Conservation (phyloP, 2,329 filamentous ascomycete genomes). For the Fusarium tuaranense region DNA sequence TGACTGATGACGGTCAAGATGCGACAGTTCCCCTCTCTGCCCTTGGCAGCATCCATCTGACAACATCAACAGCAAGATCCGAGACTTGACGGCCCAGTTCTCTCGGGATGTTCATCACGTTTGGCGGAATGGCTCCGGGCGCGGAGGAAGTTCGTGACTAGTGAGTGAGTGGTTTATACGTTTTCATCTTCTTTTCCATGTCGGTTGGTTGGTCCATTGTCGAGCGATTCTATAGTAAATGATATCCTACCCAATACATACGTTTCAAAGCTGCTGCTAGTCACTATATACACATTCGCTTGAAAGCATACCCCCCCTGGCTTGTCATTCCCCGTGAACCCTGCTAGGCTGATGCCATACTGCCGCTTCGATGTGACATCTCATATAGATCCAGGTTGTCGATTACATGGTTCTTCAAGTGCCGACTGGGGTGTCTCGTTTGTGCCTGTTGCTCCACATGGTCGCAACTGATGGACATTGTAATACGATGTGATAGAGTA, state of each 20-base stretch:
- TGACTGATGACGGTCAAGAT: background rate
- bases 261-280: background rate
- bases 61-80: constrained; percentile 25
- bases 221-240: constrained; percentile 19
- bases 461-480: background rate
- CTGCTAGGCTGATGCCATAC: background rate
- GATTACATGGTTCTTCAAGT: background rate
- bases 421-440: background rate
- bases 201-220: background rate
- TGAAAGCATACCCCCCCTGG: background rate
- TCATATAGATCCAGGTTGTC: background rate
- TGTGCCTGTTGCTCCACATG: background rate
- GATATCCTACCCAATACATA: constrained; percentile 17
- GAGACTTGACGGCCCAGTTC: constrained; percentile 36
- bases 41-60: background rate
- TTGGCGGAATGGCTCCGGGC: constrained; percentile 19
- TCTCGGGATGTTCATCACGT: constrained; percentile 32
- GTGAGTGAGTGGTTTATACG: background rate
- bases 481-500: background rate
- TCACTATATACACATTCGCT: background rate
- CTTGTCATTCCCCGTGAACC: background rate
- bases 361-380: background rate
- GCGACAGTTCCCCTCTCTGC: background rate
- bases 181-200: background rate
- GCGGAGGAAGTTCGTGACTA: constrained; percentile 4